A percentile compares a stretch with the other conserved stretches of the same genome.
These are phyloP conservation scores for Zygoascus hellenicus DNA, from an alignment of 1,139 yeast species.

Conservation along the genomic window DNA sequence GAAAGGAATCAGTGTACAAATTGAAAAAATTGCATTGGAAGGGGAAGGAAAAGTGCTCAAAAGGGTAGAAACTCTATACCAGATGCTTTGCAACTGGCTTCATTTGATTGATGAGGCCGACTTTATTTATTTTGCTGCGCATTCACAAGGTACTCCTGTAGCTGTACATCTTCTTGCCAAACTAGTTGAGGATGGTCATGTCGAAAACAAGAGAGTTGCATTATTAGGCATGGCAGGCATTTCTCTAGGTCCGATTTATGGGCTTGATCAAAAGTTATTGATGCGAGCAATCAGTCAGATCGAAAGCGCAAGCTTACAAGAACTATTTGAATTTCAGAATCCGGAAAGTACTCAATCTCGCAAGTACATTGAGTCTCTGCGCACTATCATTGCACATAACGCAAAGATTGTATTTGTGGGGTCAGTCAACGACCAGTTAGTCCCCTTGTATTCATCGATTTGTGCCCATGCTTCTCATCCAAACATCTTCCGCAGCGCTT, in stretches of 20 bases:
- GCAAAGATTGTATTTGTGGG: slow-evolving; percentile 79
- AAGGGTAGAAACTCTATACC: slow-evolving; percentile 74
- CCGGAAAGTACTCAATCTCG: slow-evolving; percentile 65
- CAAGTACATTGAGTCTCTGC: slow-evolving; percentile 62
- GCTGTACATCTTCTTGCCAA: slow-evolving; percentile 71
- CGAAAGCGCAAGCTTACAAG: slow-evolving; percentile 79
- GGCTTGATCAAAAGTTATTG: slow-evolving; percentile 74
- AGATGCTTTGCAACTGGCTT: slow-evolving; percentile 64
- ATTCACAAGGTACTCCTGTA: slow-evolving; percentile 95
- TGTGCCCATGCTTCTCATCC: slow-evolving; percentile 86
- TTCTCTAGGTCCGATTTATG: slow-evolving; percentile 89
- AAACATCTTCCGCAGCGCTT: slow-evolving; percentile 80
- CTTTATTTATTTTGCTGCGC: slow-evolving; percentile 82
- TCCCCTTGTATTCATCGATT: slow-evolving; percentile 83
- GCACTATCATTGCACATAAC: slow-evolving; percentile 59
- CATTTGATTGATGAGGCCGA: slow-evolving; percentile 71
- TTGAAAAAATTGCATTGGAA: slow-evolving; percentile 87
- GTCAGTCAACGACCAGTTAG: slow-evolving; percentile 84
- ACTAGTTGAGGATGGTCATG: slow-evolving; percentile 63
- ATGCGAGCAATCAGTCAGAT: slow-evolving; percentile 86
- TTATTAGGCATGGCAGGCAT: slow-evolving; percentile 93
- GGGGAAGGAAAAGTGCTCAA: slow-evolving; percentile 88
- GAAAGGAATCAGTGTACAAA: slow-evolving; percentile 50
- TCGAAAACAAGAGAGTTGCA: slow-evolving; percentile 49
- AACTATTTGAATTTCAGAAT: slow-evolving; percentile 81